Evolutionary conservation across 2,329 filamentous ascomycete genomes (phyloP).

Genomic region (Claviceps lovelessii): DNA sequence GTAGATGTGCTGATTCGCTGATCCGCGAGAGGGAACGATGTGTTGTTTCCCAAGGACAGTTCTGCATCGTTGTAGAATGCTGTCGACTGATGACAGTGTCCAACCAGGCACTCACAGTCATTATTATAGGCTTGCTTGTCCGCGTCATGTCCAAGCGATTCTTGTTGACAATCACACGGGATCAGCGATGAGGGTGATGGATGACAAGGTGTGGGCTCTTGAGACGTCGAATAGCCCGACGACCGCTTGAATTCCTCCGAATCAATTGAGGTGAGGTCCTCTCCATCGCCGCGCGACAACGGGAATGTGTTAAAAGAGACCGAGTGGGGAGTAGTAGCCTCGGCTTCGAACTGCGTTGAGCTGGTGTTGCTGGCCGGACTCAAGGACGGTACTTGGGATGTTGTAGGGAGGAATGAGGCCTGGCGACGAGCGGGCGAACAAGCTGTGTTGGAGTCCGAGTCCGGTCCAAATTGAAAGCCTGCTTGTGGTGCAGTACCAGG

Average conservation of each 20-base stretch:
- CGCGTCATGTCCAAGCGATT: constrained; percentile 28
- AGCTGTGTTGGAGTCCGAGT: constrained; percentile 7
- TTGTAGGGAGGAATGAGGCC: constrained; percentile 14
- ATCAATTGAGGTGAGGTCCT: constrained; percentile 11
- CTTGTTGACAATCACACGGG: constrained; percentile 41
- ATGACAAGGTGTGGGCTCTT: constrained; percentile 43
- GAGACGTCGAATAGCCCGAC: constrained; percentile 40
- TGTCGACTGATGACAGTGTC: constrained; percentile 3
- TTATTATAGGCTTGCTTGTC: constrained; percentile 15
- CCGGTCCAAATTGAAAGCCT: constrained; percentile 12
- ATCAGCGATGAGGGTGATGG: constrained; percentile 50
- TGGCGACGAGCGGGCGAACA: constrained; percentile 6
- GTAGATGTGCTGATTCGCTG: constrained; percentile 42
- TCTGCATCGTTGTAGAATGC: constrained; percentile 10
- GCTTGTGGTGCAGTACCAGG: constrained; percentile 13
- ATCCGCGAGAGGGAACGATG: constrained; percentile 12
- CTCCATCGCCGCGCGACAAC: constrained; percentile 28
- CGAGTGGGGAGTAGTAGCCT: constrained; percentile 29
- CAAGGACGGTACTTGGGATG: constrained; percentile 31
- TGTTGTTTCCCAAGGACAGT: constrained; percentile 7
- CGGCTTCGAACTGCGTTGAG: constrained; percentile 24
- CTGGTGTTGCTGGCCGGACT: constrained; percentile 32
- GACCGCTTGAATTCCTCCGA: constrained; percentile 24
- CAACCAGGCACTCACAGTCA: constrained; percentile 18
- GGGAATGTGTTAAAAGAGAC: constrained; percentile 36